Percentiles rank a stretch among this genome's conserved stretches.
Evolutionary conservation across 1,139 yeast genomes (phyloP).

Genomic region (Pneumocystis oryctolagi): DNA sequence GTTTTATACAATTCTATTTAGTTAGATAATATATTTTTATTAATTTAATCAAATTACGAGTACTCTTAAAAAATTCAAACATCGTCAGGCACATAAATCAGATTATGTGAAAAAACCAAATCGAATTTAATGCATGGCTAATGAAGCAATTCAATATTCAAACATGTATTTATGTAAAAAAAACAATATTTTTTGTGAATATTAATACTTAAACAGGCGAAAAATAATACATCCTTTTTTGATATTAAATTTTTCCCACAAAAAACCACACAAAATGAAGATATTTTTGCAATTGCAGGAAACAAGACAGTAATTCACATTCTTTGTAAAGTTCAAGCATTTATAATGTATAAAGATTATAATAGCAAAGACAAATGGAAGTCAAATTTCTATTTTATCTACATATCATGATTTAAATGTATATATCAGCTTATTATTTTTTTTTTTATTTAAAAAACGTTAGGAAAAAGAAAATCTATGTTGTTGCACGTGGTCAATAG

Average conservation of each 20-base stretch:
- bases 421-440: background rate
- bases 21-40: too few relatives aligned
- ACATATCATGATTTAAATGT: background rate
- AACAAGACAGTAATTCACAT: background rate
- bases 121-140: background rate
- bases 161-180: background rate
- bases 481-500: constrained; percentile 1
- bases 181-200: background rate
- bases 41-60: background rate
- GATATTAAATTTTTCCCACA: background rate
- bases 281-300: background rate
- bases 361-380: background rate
- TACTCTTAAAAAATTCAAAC: background rate
- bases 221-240: background rate
- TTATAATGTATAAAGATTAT: background rate
- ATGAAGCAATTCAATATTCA: background rate
- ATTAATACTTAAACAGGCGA: background rate
- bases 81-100: background rate
- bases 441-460: background rate
- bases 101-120: background rate
- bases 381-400: background rate
- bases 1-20: background rate
- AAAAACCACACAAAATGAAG: background rate
- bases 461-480: background rate
- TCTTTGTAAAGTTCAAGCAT: background rate